phyloP scores from a whole-genome alignment of 1,284 basidiomycete genomes.

The Austroboletus novae-zelandiae region DNA sequence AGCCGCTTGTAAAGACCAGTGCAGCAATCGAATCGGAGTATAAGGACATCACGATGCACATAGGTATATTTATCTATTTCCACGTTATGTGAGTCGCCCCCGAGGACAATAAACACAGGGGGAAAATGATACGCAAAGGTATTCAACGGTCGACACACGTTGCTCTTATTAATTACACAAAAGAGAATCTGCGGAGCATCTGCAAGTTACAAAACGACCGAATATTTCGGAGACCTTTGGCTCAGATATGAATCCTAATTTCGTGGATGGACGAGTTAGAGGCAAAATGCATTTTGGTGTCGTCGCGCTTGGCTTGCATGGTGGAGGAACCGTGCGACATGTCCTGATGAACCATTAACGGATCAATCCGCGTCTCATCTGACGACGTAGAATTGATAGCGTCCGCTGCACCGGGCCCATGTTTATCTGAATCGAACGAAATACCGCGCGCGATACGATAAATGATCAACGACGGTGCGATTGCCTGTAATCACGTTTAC shows the following conservation, averaged over 20 bases:
- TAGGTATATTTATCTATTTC: no score
- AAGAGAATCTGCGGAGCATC: no score
- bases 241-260: background rate
- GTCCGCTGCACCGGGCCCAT: background rate
- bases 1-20: no score
- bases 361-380: no score
- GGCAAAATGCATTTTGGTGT: background rate
- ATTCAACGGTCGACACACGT: no score
- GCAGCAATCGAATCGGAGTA: no score
- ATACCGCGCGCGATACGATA: constrained; percentile 21
- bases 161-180: no score
- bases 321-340: background rate
- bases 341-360: background rate
- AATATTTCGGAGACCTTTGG: background rate
- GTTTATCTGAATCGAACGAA: constrained; percentile 11
- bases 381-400: background rate
- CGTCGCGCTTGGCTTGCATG: background rate
- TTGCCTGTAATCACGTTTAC: constrained; percentile 1
- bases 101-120: no score
- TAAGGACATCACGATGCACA: no score
- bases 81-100: no score
- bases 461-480: constrained; percentile 21
- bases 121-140: no score
- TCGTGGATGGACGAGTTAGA: background rate
- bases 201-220: no score